phyloP scores from a whole-genome alignment of 805 yeast species.

The Priceomyces medius region DNA sequence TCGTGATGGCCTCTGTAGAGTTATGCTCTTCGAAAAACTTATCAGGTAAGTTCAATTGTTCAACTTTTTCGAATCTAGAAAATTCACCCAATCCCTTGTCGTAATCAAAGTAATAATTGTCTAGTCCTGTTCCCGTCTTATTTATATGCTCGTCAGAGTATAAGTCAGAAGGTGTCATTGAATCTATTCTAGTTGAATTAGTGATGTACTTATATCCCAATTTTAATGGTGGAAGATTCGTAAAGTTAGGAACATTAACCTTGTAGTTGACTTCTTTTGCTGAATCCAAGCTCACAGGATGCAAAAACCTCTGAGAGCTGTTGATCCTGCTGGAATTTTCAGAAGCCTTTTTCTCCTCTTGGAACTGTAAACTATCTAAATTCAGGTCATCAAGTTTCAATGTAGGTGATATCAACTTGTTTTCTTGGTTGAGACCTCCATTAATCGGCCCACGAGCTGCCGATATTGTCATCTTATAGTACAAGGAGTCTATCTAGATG shows the following conservation, averaged over 20 bases:
- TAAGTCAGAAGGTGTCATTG: constrained; percentile 54
- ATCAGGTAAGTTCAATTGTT: constrained; percentile 75
- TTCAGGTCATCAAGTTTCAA: constrained; percentile 25
- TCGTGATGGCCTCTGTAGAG: constrained; percentile 61
- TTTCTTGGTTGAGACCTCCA: constrained; percentile 7
- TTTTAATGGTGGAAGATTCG: constrained; percentile 51
- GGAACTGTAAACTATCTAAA: constrained; percentile 30
- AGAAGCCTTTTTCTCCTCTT: constrained; percentile 23
- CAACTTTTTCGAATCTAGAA: constrained; percentile 74
- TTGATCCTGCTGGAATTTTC: constrained; percentile 20
- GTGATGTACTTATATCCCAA: constrained; percentile 66
- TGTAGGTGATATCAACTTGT: constrained; percentile 33
- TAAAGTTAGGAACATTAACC: constrained; percentile 48
- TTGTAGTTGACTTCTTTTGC: constrained; percentile 43
- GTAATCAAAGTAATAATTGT: constrained; percentile 59
- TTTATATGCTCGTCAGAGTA: constrained; percentile 59
- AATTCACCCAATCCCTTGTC: constrained; percentile 49
- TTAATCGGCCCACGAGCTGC: constrained; percentile 6
- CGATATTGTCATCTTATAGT: constrained; percentile 6
- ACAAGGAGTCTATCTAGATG: background rate
- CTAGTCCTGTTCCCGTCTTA: constrained; percentile 45
- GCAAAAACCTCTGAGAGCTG: constrained; percentile 30
- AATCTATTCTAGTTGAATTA: constrained; percentile 56
- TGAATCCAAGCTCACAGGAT: constrained; percentile 32
- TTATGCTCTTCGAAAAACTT: constrained; percentile 71